These are phyloP conservation scores for Solanum boliviense DNA, from an alignment of 257 asterid species.

Conservation along the genomic window DNA sequence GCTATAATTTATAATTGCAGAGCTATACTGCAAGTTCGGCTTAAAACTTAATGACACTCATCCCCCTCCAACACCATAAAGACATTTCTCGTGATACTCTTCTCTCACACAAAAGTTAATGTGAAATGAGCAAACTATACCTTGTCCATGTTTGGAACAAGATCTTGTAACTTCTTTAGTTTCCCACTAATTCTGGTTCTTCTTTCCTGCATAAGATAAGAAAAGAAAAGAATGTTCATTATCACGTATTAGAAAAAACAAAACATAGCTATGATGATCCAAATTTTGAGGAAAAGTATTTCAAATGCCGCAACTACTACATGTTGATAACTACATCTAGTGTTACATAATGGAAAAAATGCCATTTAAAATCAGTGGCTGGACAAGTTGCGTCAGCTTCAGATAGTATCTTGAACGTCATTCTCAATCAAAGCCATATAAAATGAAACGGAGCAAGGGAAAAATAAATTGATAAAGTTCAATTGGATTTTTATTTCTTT, in stretches of 20 bases:
- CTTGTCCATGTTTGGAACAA: constrained; percentile 99
- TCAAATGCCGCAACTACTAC: not conserved
- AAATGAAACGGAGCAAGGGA: not conserved
- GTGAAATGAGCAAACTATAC: constrained; percentile 13
- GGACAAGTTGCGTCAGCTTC: not conserved
- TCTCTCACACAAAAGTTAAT: not conserved
- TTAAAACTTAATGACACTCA: not conserved
- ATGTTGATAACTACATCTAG: not conserved
- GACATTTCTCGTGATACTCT: not conserved
- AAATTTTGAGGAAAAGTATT: not conserved
- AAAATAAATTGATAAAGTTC: not conserved
- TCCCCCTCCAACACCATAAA: not conserved
- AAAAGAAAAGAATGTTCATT: not conserved
- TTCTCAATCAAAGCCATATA: not conserved
- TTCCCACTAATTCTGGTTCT: constrained; percentile 89
- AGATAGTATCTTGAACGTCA: not conserved
- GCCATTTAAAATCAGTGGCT: not conserved
- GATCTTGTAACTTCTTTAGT: constrained; percentile 77
- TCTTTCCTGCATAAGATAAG: constrained; percentile 42
- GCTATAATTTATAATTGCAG: not conserved
- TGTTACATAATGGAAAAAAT: not conserved
- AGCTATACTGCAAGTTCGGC: not conserved
- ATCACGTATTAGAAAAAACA: not conserved
- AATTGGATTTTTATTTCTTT: not conserved
- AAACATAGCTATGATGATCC: not conserved